A percentile compares a stretch with the other conserved stretches of the same genome.
These are phyloP conservation scores for Eremothecium coryli DNA, from an alignment of 1,139 yeast genomes.

Conservation along the genomic window DNA sequence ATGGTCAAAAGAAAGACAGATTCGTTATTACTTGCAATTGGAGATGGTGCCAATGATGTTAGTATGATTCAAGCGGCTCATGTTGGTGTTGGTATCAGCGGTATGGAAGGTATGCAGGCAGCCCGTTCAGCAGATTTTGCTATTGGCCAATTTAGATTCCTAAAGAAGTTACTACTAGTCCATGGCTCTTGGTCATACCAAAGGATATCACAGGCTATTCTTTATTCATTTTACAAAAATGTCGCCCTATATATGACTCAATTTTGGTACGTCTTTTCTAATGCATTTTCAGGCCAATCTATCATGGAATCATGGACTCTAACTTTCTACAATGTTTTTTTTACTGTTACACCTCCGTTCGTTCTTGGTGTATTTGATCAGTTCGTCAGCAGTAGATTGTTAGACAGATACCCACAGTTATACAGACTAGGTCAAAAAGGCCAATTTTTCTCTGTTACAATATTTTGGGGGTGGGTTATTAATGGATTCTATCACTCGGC, in stretches of 20 bases:
- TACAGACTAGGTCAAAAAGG: constrained; percentile 86
- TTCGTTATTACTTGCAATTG: constrained; percentile 80
- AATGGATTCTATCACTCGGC: constrained; percentile 95
- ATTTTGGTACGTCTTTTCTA: constrained; percentile 92
- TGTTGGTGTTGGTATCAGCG: constrained; percentile 97
- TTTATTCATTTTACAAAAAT: constrained; percentile 92
- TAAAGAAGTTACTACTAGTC: constrained; percentile 73
- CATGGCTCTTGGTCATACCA: constrained; percentile 99
- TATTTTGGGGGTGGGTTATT: constrained; percentile 95
- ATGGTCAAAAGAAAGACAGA: constrained; percentile 76
- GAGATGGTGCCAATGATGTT: constrained; percentile 98
- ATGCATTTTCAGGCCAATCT: constrained; percentile 92
- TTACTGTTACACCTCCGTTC: constrained; percentile 92
- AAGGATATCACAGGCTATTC: constrained; percentile 81
- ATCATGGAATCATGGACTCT: constrained; percentile 97
- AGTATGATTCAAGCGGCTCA: constrained; percentile 99
- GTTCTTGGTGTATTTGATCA: constrained; percentile 96
- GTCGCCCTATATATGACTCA: constrained; percentile 95
- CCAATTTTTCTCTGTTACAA: constrained; percentile 77
- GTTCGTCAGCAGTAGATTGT: constrained; percentile 79
- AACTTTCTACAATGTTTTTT: constrained; percentile 90
- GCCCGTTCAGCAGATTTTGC: constrained; percentile 97
- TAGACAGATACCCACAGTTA: constrained; percentile 86
- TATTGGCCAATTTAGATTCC: constrained; percentile 86
- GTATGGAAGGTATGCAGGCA: constrained; percentile 99